These are phyloP conservation scores for Russula griseocarnosa DNA, from an alignment of 768 basidiomycete species.

Conservation along the genomic window DNA sequence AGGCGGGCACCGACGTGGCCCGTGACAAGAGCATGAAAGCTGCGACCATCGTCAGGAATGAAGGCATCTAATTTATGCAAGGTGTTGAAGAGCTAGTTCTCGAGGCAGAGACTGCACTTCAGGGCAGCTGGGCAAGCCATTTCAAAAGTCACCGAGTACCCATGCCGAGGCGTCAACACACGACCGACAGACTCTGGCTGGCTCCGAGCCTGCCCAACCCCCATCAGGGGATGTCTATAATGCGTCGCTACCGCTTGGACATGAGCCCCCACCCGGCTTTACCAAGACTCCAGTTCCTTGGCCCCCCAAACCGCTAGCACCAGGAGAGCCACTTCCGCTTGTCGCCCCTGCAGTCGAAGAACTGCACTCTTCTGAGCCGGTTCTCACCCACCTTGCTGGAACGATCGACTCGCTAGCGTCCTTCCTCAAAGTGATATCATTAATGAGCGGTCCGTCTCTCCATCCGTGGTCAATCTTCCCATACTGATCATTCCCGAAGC, in stretches of 20 bases:
- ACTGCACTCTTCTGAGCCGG: constrained; percentile 76
- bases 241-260: constrained; percentile 82
- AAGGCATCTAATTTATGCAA: constrained; percentile 50
- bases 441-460: no score
- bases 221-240: constrained; percentile 51
- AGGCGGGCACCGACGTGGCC: constrained; percentile 37
- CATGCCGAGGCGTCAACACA: constrained; percentile 32
- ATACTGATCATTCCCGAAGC: no score
- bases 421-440: no score
- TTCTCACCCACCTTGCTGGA: constrained; percentile 84
- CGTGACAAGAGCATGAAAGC: constrained; percentile 38
- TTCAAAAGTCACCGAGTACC: constrained; percentile 27
- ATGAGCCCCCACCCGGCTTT: constrained; percentile 91
- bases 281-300: constrained; percentile 56
- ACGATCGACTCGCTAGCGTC: constrained; percentile 91
- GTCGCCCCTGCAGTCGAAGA: constrained; percentile 78
- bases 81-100: constrained; percentile 64
- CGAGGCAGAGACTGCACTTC: constrained; percentile 70
- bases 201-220: constrained; percentile 15
- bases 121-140: constrained; percentile 43
- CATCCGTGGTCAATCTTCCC: no score
- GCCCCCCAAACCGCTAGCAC: constrained; percentile 35
- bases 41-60: constrained; percentile 43
- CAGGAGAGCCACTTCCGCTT: constrained; percentile 57
- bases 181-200: constrained; percentile 30